Evolutionary conservation across 2,329 filamentous ascomycete genomes (phyloP), one percentile per base, ranked within the genome.

Genomic region (Sporothrix dimorphospora): DNA sequence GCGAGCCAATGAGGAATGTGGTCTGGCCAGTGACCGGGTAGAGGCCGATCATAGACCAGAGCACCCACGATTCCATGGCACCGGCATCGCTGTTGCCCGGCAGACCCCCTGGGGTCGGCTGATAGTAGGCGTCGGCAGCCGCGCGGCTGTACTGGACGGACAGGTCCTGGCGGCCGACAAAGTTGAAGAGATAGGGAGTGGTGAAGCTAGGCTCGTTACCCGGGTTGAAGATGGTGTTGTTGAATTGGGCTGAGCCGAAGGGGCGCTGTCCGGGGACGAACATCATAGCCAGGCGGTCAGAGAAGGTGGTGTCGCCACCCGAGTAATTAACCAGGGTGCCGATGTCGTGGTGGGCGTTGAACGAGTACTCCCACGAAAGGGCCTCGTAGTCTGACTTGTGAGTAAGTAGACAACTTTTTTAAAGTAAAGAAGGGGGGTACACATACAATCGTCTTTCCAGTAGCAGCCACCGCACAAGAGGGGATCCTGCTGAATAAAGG

Each of bases 21-120:
- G 89, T 89, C 81, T 92, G 90, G 0, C 89, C 90, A 0, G 89
- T 91, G 74, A 92, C 81, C 1, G 90, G 90, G 75, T 91, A 92
- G 38, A 92, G 80, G 1, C 90, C 90, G 49, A 92, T 85, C 85
- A 91, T 91, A 74, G 87, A 88, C 88, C 90, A 92, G 9, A 91
- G 80, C 2, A 91, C 79, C 87, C 89, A 92, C 8, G 86, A 89
- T 78, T 93, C 89, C 90, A 93, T 92, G 16, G 91, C 89, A 7
- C 91, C 91, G 1, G 89, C 90, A 78, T 93, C 91, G 59, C 86
- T 89, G 79, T 93, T 92, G 0, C 91, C 91, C 0, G 91, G 91
- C 0, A 93, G 82, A 0, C 91, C 91, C 8, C 77, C 77, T 0
- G 83, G 81, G 0, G 85, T 85, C 1, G 86, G 82, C 66, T 82